Evolutionary conservation across 1,284 basidiomycete species (phyloP), one percentile per base, ranked within the genome.

Genomic region (Cutaneotrichosporon sp.): DNA sequence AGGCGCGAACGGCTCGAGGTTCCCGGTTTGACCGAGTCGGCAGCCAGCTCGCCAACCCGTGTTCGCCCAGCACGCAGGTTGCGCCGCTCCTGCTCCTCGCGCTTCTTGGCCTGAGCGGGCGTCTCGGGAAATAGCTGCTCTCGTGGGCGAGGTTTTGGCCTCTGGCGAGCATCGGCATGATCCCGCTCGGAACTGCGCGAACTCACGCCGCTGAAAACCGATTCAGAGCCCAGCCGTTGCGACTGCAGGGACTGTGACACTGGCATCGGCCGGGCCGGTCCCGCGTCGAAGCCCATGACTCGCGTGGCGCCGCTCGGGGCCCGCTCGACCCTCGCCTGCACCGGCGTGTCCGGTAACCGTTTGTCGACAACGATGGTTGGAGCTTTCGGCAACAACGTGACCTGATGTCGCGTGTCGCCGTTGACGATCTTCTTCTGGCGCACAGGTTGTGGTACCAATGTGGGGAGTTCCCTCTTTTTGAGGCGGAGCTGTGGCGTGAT

Each of bases 71-170:
- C 42, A 10, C 59, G 65, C 7, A 60, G 31, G 30, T 58, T 53
- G n/a, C 70, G 67, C 4, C 73, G 68, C 58, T 77, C 75, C n/a
- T 72, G 61, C 61, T 79, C 77, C 71, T 79, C 76, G 10, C 77
- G 64, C 32, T 66, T 65, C 67, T 79, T 79, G 47, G 67, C 67
- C 61, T 78, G 76, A 4, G 78, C 78, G 0, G 78, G 76, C 10
- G 78, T 80, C 60, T 80, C 78, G 42, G 76, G 76, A 64, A 74
- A 79, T 1, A 73, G 40, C 52, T 78, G 74, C 57, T 77, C 76
- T 32, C 76, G 64, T 5, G 76, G 72, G 13, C 73, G 65, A 60
- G 74, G 71, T n/a, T 66, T 66, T 0, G 76, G 76, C 62, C 73
- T 71, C 8, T 38, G 55, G 4, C 55, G 55, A 65, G 66, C 52